A percentile compares a stretch with the other conserved stretches of the same genome.
These are phyloP conservation scores for Coix lacrymajobi DNA, from an alignment of 176 grass and related monocot genomes.

Conservation along the genomic window DNA sequence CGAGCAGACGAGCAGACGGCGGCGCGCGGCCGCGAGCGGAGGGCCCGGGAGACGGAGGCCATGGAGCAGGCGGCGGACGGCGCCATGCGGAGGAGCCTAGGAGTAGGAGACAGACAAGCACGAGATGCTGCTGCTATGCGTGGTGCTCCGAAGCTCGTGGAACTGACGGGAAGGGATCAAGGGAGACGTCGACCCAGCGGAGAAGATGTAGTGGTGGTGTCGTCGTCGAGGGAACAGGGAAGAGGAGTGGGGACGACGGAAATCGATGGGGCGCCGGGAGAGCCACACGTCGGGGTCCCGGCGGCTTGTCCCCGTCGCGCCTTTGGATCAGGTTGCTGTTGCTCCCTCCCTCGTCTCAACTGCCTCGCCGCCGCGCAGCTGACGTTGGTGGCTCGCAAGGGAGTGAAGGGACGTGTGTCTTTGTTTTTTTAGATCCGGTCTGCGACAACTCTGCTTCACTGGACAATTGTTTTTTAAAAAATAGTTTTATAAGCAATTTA, in stretches of 20 bases:
- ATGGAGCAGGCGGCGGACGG: constrained; percentile 21
- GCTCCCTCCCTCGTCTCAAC: background rate
- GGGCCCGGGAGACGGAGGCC: constrained; percentile 70
- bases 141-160: background rate
- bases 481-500: too few species aligned
- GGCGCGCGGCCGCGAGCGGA: constrained; percentile 26
- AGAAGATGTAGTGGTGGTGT: background rate
- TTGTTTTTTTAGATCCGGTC: too few species aligned
- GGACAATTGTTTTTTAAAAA: too few species aligned
- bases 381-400: background rate
- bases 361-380: too few species aligned
- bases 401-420: too few species aligned
- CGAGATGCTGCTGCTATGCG: background rate
- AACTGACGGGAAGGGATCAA: background rate
- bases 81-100: constrained; percentile 1
- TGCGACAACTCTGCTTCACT: too few species aligned
- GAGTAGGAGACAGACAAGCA: background rate
- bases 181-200: background rate
- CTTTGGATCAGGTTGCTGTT: background rate
- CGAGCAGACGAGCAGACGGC: background rate
- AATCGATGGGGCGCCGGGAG: too few species aligned
- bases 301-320: too few species aligned
- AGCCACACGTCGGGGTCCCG: background rate
- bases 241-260: too few species aligned
- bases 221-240: too few species aligned